Evolutionary conservation across 225 moss, liverwort and hornwort species (phyloP).

Genomic region (Bryum argenteum): DNA sequence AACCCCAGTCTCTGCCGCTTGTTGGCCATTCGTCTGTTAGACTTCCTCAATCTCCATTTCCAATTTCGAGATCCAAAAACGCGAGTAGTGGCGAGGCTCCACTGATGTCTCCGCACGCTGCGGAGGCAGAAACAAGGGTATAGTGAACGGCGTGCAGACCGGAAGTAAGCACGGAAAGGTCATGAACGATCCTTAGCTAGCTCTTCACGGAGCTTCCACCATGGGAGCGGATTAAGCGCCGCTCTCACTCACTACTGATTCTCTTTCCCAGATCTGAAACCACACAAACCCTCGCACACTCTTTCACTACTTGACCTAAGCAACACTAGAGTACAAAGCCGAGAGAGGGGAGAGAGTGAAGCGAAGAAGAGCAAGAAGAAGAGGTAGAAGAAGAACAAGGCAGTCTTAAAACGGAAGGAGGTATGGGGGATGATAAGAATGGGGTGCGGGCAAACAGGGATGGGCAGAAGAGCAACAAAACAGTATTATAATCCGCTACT

Average conservation of each 20-base stretch:
- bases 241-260: too few species aligned
- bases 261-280: constrained; percentile 29
- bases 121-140: constrained; percentile 48
- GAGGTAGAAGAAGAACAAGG: background rate
- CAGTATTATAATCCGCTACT: constrained; percentile 35
- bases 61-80: constrained; percentile 34
- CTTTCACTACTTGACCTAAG: constrained; percentile 23
- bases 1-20: constrained; percentile 30
- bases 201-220: too few species aligned
- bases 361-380: constrained; percentile 9
- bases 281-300: constrained; percentile 2
- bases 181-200: constrained; percentile 50
- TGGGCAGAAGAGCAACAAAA: constrained; percentile 39
- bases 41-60: constrained; percentile 65
- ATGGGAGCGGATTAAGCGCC: too few species aligned
- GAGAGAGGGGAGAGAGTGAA: constrained; percentile 17
- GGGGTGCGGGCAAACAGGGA: constrained; percentile 45
- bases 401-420: constrained; percentile 51
- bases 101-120: constrained; percentile 49
- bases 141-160: constrained; percentile 49
- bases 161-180: constrained; percentile 52
- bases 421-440: constrained; percentile 44
- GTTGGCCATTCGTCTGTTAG: constrained; percentile 45
- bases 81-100: constrained; percentile 10
- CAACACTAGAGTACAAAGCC: background rate